Conservation (phyloP, 2,329 filamentous ascomycete genomes). For the Ceratocystis eucalypticola region DNA sequence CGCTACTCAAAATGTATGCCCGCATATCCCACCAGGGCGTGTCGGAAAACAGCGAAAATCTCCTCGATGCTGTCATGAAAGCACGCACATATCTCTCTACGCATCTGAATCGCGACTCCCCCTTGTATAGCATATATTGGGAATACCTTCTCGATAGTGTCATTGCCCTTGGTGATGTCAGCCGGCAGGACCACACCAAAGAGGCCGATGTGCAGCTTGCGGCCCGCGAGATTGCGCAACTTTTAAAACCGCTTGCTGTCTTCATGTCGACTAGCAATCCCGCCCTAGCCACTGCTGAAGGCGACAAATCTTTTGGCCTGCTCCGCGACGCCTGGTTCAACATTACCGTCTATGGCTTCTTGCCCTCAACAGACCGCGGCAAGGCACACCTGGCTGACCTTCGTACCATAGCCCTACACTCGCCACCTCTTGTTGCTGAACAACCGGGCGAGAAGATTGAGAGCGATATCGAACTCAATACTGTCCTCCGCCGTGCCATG, state of each 20-base stretch:
- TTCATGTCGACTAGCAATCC: slow-evolving; percentile 56
- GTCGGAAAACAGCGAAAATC: slow-evolving; percentile 49
- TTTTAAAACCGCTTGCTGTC: slow-evolving; percentile 75
- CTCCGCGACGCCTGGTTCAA: slow-evolving; percentile 97
- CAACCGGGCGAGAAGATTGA: slow-evolving; percentile 81
- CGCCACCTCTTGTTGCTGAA: slow-evolving; percentile 73
- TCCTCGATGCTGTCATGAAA: slow-evolving; percentile 62
- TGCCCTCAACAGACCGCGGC: slow-evolving; percentile 56
- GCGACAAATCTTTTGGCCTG: slow-evolving; percentile 56
- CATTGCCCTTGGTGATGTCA: slow-evolving; percentile 78
- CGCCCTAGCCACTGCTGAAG: slow-evolving; percentile 37
- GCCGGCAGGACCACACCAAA: slow-evolving; percentile 58
- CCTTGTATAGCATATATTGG: slow-evolving; percentile 70
- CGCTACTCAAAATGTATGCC: slow-evolving; percentile 71
- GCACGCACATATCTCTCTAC: slow-evolving; percentile 68
- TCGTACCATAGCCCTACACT: slow-evolving; percentile 72
- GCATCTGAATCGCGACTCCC: slow-evolving; percentile 53
- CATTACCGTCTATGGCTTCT: slow-evolving; percentile 86
- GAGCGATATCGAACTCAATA: slow-evolving; percentile 94
- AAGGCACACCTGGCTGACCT: slow-evolving; percentile 64
- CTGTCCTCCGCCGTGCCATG: slow-evolving; percentile 75
- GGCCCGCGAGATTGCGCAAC: slow-evolving; percentile 72
- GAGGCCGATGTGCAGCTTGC: slow-evolving; percentile 71
- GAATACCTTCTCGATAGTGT: slow-evolving; percentile 73
- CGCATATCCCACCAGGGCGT: slow-evolving; percentile 62